These are phyloP conservation scores for Fusarium equiseti DNA, from an alignment of 2,329 filamentous ascomycete species.

Conservation along the genomic window DNA sequence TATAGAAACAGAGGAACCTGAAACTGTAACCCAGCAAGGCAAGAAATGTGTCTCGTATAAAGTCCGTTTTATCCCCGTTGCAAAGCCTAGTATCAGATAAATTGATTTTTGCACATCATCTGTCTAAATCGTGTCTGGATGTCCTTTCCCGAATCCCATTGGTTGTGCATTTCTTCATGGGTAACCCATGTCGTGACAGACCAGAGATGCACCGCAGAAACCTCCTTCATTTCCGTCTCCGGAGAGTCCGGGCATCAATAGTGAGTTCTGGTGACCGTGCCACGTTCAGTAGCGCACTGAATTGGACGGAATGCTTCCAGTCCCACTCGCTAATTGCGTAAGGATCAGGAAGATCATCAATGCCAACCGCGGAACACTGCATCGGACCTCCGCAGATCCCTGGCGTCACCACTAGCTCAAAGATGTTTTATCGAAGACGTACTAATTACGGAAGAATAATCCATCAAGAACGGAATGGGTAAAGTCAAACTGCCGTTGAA, in stretches of 20 bases:
- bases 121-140: not conserved
- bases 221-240: not conserved
- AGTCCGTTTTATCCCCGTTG: not conserved
- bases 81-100: not conserved
- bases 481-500: not conserved
- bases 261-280: not conserved
- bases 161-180: not conserved
- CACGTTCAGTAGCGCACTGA: not conserved
- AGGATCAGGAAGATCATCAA: not conserved
- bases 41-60: fast-evolving
- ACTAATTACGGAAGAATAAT: not conserved
- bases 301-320: not conserved
- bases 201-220: not conserved
- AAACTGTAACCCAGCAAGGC: not conserved
- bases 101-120: not conserved
- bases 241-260: not conserved
- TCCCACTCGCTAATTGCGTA: not conserved
- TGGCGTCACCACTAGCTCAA: not conserved
- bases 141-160: not conserved
- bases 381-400: not conserved
- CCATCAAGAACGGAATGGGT: too few relatives aligned
- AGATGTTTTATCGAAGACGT: not conserved
- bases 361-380: not conserved
- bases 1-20: not conserved
- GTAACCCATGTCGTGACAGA: not conserved